phyloP scores from a whole-genome alignment of 139 green algal species.

The Protoeuglena noctilucae region DNA sequence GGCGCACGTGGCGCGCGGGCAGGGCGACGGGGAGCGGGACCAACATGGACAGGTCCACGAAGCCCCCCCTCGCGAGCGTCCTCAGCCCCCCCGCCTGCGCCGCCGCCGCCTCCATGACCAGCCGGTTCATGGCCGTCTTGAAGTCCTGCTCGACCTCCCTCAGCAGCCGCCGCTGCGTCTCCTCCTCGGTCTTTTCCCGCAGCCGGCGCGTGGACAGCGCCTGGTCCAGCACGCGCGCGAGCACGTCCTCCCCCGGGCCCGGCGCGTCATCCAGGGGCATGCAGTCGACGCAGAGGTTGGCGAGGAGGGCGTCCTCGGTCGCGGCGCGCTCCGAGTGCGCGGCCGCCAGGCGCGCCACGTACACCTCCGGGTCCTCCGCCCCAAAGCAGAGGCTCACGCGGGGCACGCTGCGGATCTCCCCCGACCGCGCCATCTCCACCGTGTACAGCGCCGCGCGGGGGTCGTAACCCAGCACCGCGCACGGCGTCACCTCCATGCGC shows the following conservation, averaged over 20 bases:
- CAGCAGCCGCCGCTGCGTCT: constrained; percentile 3
- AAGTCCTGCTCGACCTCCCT: not conserved
- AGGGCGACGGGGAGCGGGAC: not conserved
- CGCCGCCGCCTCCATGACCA: not conserved
- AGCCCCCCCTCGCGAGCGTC: not conserved
- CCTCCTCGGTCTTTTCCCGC: not conserved
- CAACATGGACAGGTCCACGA: constrained; percentile 4
- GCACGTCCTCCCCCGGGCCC: constrained; percentile 43
- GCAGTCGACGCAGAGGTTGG: constrained; percentile 55
- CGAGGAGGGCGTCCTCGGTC: constrained; percentile 35
- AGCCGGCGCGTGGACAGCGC: constrained; percentile 43
- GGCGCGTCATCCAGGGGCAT: constrained; percentile 69
- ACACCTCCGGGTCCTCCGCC: constrained; percentile 50
- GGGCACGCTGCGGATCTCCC: constrained; percentile 2
- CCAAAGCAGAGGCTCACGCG: constrained; percentile 48
- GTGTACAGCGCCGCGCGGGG: constrained; percentile 19
- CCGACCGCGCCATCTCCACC: constrained; percentile 5
- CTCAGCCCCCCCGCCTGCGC: not conserved
- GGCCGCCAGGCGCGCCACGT: constrained; percentile 29
- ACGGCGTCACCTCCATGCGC: constrained; percentile 11
- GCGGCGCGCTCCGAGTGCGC: constrained; percentile 19
- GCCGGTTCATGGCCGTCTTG: not conserved
- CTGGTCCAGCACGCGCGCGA: constrained; percentile 45
- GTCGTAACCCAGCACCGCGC: constrained; percentile 25
- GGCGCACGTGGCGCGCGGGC: not conserved